Evolutionary conservation across 2,329 filamentous ascomycete species (phyloP), one percentile per base, ranked within the genome.

Genomic region (Ascochyta clinopodiicola): DNA sequence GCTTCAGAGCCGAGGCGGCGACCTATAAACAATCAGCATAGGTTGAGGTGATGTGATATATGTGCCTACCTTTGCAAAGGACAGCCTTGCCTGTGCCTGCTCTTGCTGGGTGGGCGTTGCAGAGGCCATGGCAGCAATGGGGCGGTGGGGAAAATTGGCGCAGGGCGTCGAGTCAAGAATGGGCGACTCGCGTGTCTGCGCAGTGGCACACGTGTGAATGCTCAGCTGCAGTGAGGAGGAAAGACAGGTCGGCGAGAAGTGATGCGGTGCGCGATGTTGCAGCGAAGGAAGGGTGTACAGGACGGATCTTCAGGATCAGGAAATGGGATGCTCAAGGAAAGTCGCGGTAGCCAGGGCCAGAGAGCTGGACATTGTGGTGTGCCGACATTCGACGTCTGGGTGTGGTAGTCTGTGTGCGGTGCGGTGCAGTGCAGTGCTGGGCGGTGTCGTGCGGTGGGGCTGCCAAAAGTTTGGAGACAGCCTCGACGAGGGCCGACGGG

Each of bases 21-120:
- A 79, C 76, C 76, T 78, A 32, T n/a, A 13, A 46, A 17, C 38
- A 43, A 37, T 71, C 49, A 73, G 66, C 42, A 47, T 24, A 27
- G 42, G 31, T 39, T 2, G 10, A 15, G 10, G 15, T 31, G 12
- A 6, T 32, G 12, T 3, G 24, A 12, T 19, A 25, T 15, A 10
- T 15, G 42, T 29, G 67, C 80, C 55, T 79, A 91, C 89, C 84
- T 90, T 92, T 77, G 89, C 89, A 81, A 92, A 92, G 38, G 89
- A 91, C 66, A 88, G 83, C 76, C 85, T 86, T 48, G 61, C 57
- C 78, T 64, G 62, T 25, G 63, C 50, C 44, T 69, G 63, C 47
- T 75, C 73, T 25, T 64, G 51, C 47, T 69, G 59, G 13, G 66
- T 61, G 35, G 72, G 62, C 39, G 69, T 61, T 45, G 70, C 60